Percentiles rank a stretch among this genome's conserved stretches.
These are phyloP conservation scores for Eutrema japonicum DNA, from an alignment of 345 rosid species.

Conservation along the genomic window DNA sequence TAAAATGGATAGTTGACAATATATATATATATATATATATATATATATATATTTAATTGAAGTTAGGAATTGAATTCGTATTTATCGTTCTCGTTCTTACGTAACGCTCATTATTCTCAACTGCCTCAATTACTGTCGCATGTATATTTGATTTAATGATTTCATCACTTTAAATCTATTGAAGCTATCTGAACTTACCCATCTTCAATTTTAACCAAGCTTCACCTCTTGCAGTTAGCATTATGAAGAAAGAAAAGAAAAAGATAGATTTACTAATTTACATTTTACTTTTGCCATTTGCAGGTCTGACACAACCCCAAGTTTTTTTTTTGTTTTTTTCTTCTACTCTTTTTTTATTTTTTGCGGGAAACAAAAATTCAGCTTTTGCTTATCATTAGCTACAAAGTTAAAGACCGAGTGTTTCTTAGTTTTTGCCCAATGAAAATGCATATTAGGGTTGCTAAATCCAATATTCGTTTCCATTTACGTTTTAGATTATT, in stretches of 20 bases:
- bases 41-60: slow-evolving; percentile 2
- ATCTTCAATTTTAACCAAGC: slow-evolving; percentile 37
- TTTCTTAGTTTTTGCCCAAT: background rate
- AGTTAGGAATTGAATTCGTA: slow-evolving; percentile 37
- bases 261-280: background rate
- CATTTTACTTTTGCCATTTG: background rate
- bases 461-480: background rate
- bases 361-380: background rate
- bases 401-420: background rate
- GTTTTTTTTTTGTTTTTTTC: background rate
- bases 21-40: background rate
- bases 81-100: slow-evolving; percentile 39
- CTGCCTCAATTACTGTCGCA: slow-evolving; percentile 44
- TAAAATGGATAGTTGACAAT: too few species aligned
- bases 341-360: background rate
- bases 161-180: slow-evolving; percentile 42
- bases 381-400: background rate
- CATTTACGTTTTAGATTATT: background rate
- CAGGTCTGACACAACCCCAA: slow-evolving; percentile 13
- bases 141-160: slow-evolving; percentile 40
- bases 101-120: slow-evolving; percentile 44
- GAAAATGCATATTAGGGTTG: background rate
- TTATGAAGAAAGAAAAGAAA: background rate
- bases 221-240: slow-evolving; percentile 28
- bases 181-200: slow-evolving; percentile 39